phyloP scores from a whole-genome alignment of 2,329 filamentous ascomycete genomes.

The Macrophomina pseudophaseolina region DNA sequence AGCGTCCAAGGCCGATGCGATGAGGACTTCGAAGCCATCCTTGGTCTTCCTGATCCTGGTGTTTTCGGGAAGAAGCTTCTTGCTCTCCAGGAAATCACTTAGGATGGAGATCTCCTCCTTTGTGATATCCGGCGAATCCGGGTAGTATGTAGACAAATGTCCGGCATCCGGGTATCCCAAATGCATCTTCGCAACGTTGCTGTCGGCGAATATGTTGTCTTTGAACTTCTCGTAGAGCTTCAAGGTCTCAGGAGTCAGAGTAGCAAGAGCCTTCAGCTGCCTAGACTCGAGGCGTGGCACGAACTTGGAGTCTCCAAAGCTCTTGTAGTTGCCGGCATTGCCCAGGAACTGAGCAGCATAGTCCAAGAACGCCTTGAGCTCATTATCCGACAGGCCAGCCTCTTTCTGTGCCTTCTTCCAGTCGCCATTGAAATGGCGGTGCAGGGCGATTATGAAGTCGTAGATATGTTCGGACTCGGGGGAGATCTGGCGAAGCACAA shows the following conservation, averaged over 20 bases:
- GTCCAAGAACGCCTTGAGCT: constrained; percentile 45
- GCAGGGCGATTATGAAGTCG: constrained; percentile 59
- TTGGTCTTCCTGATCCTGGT: constrained; percentile 53
- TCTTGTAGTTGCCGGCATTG: constrained; percentile 61
- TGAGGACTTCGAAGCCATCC: constrained; percentile 54
- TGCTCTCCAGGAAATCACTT: constrained; percentile 53
- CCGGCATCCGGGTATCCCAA: constrained; percentile 56
- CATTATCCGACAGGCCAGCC: constrained; percentile 46
- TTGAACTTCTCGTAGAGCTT: constrained; percentile 52
- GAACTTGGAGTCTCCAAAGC: constrained; percentile 58
- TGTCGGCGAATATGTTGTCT: constrained; percentile 51
- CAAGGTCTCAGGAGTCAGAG: constrained; percentile 45
- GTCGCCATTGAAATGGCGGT: constrained; percentile 54
- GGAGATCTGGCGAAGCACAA: constrained; percentile 59
- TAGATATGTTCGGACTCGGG: constrained; percentile 59
- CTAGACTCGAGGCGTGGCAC: constrained; percentile 53
- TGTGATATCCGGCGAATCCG: constrained; percentile 54
- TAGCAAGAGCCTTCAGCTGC: constrained; percentile 52
- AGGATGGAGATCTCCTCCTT: constrained; percentile 54
- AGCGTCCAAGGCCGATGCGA: constrained; percentile 52
- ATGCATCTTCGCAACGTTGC: constrained; percentile 50
- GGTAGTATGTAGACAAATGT: constrained; percentile 58
- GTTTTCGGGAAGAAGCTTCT: constrained; percentile 56
- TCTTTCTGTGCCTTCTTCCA: constrained; percentile 53
- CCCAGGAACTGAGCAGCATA: constrained; percentile 55